A percentile compares a stretch with the other conserved stretches of the same genome.
These are phyloP conservation scores for Sechiopsis laciniata DNA, from an alignment of 306 rosid genomes.

Conservation along the genomic window DNA sequence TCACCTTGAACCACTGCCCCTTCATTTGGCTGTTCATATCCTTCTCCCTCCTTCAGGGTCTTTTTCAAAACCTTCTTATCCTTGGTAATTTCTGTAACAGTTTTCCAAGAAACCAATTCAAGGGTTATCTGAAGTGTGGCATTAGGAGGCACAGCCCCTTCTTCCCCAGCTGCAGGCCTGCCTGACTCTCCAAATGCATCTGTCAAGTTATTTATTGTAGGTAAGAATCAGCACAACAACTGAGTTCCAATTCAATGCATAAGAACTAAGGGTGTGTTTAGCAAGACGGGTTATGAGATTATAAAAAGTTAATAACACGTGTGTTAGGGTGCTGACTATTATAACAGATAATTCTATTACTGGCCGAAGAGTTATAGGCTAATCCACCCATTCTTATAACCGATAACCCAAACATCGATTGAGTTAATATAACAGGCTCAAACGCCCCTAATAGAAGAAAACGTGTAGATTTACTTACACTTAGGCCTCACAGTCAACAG, in stretches of 20 bases:
- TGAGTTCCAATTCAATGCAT: neutral
- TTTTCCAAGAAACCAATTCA: conserved; percentile 76
- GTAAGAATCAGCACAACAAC: neutral
- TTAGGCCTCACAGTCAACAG: conserved; percentile 68
- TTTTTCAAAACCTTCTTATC: conserved; percentile 71
- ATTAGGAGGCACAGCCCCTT: conserved; percentile 69
- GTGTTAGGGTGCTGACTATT: too few relatives aligned
- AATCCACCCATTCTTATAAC: too few relatives aligned
- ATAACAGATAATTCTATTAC: too few relatives aligned
- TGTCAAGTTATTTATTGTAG: conserved; percentile 5
- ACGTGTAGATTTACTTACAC: conserved; percentile 34
- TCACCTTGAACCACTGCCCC: conserved; percentile 56
- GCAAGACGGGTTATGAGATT: too few relatives aligned
- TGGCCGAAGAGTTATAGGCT: too few relatives aligned
- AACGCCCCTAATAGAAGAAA: neutral
- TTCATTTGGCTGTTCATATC: conserved; percentile 76
- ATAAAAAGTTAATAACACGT: too few relatives aligned
- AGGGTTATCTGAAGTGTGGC: conserved; percentile 59
- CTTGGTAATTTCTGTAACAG: conserved; percentile 60
- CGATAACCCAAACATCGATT: too few relatives aligned
- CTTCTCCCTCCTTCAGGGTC: conserved; percentile 74
- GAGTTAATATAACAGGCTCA: too few relatives aligned
- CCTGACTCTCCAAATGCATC: conserved; percentile 90
- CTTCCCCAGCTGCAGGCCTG: conserved; percentile 45
- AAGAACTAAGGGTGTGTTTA: neutral